Evolutionary conservation across 2,329 filamentous ascomycete species (phyloP).

Genomic region (Neopestalotiopsis sp.): DNA sequence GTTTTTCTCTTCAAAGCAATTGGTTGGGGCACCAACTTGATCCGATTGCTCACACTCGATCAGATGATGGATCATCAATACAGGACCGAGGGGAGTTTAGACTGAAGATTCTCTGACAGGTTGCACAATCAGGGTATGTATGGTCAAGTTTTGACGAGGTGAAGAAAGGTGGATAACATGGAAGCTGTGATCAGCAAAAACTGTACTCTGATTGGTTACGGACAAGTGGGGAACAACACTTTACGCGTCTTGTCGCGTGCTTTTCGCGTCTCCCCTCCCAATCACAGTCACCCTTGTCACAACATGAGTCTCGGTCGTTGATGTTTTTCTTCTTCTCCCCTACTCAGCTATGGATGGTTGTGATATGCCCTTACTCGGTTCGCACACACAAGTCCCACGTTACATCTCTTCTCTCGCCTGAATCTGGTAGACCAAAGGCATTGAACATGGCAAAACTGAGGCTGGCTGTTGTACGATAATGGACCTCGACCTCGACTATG

Average conservation of each 20-base stretch:
- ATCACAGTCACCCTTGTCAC: neutral
- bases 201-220: neutral
- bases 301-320: neutral
- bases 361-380: neutral
- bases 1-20: neutral
- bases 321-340: neutral
- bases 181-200: neutral
- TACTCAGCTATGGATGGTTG: neutral
- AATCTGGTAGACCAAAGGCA: neutral
- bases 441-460: neutral
- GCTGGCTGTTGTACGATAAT: neutral
- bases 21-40: neutral
- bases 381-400: conserved; percentile 14
- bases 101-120: neutral
- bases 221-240: neutral
- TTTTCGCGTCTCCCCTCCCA: conserved; percentile 9
- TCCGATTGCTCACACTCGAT: neutral
- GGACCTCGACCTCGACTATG: neutral
- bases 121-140: neutral
- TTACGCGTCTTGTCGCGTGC: conserved; percentile 8
- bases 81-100: neutral
- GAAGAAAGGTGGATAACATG: neutral
- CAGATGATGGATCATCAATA: neutral
- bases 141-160: conserved; percentile 1
- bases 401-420: neutral